Conservation (phyloP, 768 basidiomycete genomes). For the Hygrophorus russula region DNA sequence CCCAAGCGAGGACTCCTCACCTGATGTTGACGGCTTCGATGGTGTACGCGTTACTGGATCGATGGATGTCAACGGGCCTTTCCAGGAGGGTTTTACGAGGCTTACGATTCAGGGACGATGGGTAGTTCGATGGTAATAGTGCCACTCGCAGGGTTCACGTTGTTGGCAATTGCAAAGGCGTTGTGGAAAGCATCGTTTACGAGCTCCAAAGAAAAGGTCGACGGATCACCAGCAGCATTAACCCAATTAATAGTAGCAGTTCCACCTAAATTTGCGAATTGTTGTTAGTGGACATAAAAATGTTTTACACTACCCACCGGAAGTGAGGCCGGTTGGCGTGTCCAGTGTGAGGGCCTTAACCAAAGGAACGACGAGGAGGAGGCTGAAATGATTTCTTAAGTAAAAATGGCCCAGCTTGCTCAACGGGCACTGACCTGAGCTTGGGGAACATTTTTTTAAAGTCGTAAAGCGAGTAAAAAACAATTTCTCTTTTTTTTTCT, state of each 20-base stretch:
- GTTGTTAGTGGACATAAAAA: no score
- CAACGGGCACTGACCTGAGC: conserved; percentile 26
- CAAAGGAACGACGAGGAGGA: conserved; percentile 32
- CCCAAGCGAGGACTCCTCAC: neutral
- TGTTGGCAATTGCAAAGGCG: conserved; percentile 43
- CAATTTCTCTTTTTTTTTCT: no score
- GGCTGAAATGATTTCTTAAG: conserved; percentile 12
- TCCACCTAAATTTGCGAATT: neutral
- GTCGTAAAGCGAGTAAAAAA: conserved; percentile 12
- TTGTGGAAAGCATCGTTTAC: conserved; percentile 39
- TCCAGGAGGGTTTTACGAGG: conserved; percentile 1
- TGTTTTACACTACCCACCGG: conserved; percentile 12
- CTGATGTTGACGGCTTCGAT: conserved; percentile 30
- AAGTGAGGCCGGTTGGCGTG: conserved; percentile 21
- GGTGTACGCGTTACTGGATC: conserved; percentile 34
- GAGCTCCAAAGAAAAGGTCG: conserved; percentile 28
- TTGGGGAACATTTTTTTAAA: conserved; percentile 36
- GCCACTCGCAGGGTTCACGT: conserved; percentile 27
- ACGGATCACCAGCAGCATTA: conserved; percentile 29
- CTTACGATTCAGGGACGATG: conserved; percentile 35
- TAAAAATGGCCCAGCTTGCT: neutral
- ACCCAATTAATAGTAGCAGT: conserved; percentile 37
- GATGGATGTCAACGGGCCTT: neutral
- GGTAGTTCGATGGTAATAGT: conserved; percentile 31
- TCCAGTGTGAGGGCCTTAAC: conserved; percentile 38